Percentiles rank a stretch among this genome's conserved stretches.
Evolutionary conservation across 2,329 filamentous ascomycete genomes (phyloP).

Genomic region (Pseudocercospora fuligena): DNA sequence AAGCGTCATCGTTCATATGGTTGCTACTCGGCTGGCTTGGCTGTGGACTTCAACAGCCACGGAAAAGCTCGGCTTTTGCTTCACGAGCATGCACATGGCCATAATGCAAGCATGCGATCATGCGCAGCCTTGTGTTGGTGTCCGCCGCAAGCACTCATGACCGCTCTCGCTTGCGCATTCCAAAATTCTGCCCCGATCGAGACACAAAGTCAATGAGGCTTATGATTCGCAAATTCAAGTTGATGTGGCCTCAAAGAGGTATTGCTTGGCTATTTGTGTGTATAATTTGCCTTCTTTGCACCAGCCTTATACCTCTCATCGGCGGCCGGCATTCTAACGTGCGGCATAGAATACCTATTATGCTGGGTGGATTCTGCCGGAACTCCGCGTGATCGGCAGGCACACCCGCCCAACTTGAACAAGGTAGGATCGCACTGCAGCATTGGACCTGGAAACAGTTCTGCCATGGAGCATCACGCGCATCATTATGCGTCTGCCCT

Average conservation of each 20-base stretch:
- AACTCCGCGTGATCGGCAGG: conserved; percentile 20
- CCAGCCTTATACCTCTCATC: background rate
- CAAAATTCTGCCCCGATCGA: background rate
- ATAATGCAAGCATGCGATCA: background rate
- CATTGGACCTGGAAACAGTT: conserved; percentile 1
- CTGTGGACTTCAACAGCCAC: background rate
- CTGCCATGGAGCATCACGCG: conserved; percentile 6
- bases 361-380: background rate
- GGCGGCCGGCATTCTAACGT: background rate
- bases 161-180: background rate
- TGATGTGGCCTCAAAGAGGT: too few relatives aligned
- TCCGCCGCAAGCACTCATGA: background rate
- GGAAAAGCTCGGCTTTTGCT: conserved; percentile 1
- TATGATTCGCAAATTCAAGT: too few relatives aligned
- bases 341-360: too few relatives aligned
- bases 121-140: background rate
- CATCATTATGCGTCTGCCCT: conserved; percentile 11
- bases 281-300: background rate
- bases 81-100: background rate
- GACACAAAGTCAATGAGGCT: background rate
- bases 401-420: conserved; percentile 14
- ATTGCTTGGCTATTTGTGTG: too few relatives aligned
- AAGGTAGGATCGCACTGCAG: conserved; percentile 3
- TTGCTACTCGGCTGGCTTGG: background rate
- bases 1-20: background rate